Evolutionary conservation across 495 filamentous ascomycete genomes (phyloP).

Genomic region (Podospora anserina): DNA sequence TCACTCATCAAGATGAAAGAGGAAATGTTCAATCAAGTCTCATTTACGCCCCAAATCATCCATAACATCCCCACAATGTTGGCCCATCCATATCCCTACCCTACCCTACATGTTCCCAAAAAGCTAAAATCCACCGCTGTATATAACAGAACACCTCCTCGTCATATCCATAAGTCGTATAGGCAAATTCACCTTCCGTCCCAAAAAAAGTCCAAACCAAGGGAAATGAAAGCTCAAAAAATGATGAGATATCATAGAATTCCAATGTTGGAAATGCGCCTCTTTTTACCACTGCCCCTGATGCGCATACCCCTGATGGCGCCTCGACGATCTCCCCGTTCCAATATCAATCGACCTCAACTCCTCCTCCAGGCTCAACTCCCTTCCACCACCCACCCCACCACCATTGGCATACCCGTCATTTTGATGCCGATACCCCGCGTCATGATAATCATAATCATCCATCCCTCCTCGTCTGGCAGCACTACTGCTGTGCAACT

Average conservation of each 20-base stretch:
- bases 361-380: constrained; percentile 69
- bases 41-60: background rate
- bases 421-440: background rate
- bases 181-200: background rate
- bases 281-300: constrained; percentile 3
- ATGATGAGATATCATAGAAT: background rate
- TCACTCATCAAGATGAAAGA: too few species aligned
- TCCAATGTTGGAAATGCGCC: background rate
- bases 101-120: background rate
- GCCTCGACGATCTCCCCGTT: constrained; percentile 38
- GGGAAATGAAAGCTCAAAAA: background rate
- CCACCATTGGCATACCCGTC: constrained; percentile 15
- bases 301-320: constrained; percentile 1
- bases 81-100: background rate
- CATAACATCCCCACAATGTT: background rate
- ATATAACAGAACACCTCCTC: background rate
- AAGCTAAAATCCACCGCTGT: background rate
- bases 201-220: background rate
- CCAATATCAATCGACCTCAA: constrained; percentile 82
- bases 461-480: constrained; percentile 23
- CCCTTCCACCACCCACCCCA: constrained; percentile 18
- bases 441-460: constrained; percentile 15
- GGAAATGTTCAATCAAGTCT: background rate
- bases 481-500: constrained; percentile 33
- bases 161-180: background rate